Evolutionary conservation across 306 rosid species (phyloP).

Genomic region (Sophora flavescens): DNA sequence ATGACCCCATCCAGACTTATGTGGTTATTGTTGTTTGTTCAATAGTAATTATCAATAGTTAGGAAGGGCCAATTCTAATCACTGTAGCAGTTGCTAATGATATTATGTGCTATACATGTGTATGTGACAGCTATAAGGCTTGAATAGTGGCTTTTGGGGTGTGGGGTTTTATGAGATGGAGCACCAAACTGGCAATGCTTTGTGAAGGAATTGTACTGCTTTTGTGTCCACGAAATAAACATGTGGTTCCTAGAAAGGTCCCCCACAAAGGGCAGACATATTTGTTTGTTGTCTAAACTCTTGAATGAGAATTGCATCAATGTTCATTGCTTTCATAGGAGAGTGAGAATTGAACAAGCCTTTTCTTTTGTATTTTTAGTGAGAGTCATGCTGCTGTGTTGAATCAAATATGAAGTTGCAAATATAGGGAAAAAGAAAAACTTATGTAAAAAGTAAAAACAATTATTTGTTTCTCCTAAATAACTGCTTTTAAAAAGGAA

Average conservation of each 20-base stretch:
- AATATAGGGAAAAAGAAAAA: no score
- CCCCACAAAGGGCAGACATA: neutral
- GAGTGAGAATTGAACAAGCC: no score
- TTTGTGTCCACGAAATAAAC: slow-evolving; percentile 19
- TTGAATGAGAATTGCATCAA: neutral
- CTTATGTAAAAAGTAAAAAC: no score
- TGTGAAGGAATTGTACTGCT: neutral
- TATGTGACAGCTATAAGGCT: slow-evolving; percentile 37
- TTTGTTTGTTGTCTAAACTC: neutral
- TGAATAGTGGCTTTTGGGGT: slow-evolving; percentile 28
- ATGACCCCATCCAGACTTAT: slow-evolving; percentile 9
- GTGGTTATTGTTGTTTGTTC: neutral
- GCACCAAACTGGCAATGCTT: slow-evolving; percentile 7
- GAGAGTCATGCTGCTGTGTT: no score
- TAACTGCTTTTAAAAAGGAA: no score
- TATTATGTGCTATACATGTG: slow-evolving; percentile 33
- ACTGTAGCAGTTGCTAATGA: neutral
- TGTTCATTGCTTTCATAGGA: neutral
- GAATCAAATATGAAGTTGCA: no score
- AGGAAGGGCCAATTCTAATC: slow-evolving; percentile 1
- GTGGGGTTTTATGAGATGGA: neutral
- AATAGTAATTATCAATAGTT: slow-evolving; percentile 12
- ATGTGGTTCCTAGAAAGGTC: slow-evolving; percentile 7
- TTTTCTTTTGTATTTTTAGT: no score
- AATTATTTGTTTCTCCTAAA: no score